Evolutionary conservation across 2,329 filamentous ascomycete genomes (phyloP), one percentile per base, ranked within the genome.

Genomic region (Trichoderma sp.): DNA sequence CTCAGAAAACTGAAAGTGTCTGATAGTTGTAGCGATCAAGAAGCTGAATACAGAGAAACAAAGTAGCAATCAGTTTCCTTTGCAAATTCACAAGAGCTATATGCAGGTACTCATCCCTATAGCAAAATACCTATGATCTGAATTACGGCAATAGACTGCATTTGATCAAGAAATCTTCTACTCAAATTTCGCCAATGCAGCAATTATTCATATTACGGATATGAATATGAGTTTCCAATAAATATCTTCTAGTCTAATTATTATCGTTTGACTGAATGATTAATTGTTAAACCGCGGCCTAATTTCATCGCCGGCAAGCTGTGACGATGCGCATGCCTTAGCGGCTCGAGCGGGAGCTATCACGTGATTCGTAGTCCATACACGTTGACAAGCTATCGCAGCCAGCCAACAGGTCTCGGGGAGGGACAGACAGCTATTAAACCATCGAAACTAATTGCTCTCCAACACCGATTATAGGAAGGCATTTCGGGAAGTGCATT

Each of bases 361-460:
- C 66, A 68, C 66, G 66, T 68, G 66, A 68, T 39, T 30, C 54
- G 30, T 24, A 49, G 46, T 34, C 32, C 58, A 68, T 49, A 21
- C 18, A 34, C 54, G 34, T 59, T 49, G 26, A 30, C 63, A 59
- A 64, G 63, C 63, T 66, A 59, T 59, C 63, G 39, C 52, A 58
- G 52, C 54, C 34, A 37, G 63, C 63, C 63, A 51, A 46, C 63
- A 66, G 10, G 60, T n/a, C 32, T 21, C 46, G 32, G 37, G 46
- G 18, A 24, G 18, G n/a, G 60, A 54, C 21, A 64, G 24, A 26
- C 56, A 59, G 56, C 56, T 39, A n/a, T 43, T 54, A 43, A 34
- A 39, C 24, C 18, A 43, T 18, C 24, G 30, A 11, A 64, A 55
- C 21, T 24, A 26, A 64, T 64, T 64, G 46, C 46, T 26, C 59